Percentiles rank a stretch among this genome's conserved stretches.
Conservation (phyloP, 331 rosid species). For the Malus hybrid region DNA sequence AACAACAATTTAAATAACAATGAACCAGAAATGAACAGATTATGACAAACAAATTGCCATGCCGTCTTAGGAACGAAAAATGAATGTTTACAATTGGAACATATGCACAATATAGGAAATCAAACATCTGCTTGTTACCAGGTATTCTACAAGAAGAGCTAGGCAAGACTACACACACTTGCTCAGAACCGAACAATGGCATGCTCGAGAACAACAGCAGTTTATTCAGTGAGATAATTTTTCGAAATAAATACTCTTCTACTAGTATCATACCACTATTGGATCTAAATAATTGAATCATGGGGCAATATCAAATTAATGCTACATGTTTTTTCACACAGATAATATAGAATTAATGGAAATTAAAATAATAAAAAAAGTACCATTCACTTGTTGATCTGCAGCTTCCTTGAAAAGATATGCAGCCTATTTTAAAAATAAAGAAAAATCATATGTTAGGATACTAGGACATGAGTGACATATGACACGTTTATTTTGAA, state of each 20-base stretch:
- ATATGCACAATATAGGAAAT: neutral
- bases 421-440: slow-evolving; percentile 56
- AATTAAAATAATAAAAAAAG: neutral
- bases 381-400: slow-evolving; percentile 35
- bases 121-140: neutral
- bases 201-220: neutral
- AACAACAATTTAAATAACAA: neutral
- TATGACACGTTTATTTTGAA: slow-evolving; percentile 1
- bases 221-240: neutral
- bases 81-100: neutral
- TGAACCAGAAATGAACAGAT: neutral
- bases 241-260: neutral
- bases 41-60: neutral
- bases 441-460: slow-evolving; percentile 22
- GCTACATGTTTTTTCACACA: neutral
- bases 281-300: neutral
- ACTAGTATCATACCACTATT: neutral
- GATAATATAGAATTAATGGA: neutral
- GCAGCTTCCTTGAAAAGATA: slow-evolving; percentile 64
- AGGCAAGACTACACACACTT: neutral
- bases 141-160: neutral
- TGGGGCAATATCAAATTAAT: neutral
- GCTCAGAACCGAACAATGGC: neutral
- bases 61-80: neutral
- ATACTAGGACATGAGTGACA: neutral